Percentiles rank a stretch among this genome's conserved stretches.
Conservation (phyloP, 2,329 filamentous ascomycete species). For the Verticillium dahliae region DNA sequence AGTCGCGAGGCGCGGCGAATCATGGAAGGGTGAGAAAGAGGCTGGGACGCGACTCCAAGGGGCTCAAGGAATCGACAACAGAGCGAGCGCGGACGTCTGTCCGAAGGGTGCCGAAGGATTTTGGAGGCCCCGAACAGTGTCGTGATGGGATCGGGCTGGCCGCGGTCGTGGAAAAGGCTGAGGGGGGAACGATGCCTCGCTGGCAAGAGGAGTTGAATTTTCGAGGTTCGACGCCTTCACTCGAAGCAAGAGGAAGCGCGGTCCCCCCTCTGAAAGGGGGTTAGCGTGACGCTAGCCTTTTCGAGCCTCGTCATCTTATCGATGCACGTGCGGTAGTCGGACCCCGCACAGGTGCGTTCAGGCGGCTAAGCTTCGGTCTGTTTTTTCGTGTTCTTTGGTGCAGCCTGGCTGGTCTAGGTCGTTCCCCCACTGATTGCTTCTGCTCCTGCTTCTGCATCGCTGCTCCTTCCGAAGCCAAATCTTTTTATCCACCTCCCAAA, state of each 20-base stretch:
- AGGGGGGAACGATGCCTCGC: not conserved
- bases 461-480: not conserved
- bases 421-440: not conserved
- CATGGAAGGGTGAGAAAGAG: slow-evolving; percentile 4
- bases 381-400: slow-evolving; percentile 4
- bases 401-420: not conserved
- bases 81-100: not conserved
- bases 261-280: slow-evolving; percentile 23
- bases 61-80: not conserved
- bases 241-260: slow-evolving; percentile 24
- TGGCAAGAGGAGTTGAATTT: slow-evolving; percentile 17
- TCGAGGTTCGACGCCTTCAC: slow-evolving; percentile 27
- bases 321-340: slow-evolving; percentile 6
- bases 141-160: not conserved
- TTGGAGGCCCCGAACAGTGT: not conserved
- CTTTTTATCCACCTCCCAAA: not conserved
- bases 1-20: slow-evolving; percentile 20
- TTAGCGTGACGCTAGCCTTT: slow-evolving; percentile 26
- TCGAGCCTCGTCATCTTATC: slow-evolving; percentile 23
- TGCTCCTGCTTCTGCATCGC: not conserved
- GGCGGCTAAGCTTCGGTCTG: slow-evolving; percentile 25
- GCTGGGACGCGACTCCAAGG: slow-evolving; percentile 17
- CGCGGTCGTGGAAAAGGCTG: not conserved
- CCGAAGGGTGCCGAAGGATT: not conserved
- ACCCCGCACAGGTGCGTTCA: slow-evolving; percentile 1